Base-by-base conservation (phyloP, 2,329 filamentous ascomycete species). In the Raffaelea albimanens region DNA sequence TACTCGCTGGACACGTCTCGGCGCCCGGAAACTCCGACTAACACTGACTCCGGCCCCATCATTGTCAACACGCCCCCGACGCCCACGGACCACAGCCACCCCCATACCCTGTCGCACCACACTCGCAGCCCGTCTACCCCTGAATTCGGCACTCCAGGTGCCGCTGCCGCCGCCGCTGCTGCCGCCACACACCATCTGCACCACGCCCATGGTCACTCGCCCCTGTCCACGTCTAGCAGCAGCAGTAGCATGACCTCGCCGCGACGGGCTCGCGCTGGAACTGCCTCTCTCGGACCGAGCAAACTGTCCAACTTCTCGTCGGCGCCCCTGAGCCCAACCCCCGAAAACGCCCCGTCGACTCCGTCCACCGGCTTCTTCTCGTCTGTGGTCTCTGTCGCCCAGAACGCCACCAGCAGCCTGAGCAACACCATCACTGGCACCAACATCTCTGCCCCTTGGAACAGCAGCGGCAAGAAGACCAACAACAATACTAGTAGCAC, bases 301-400 rank as follows among this genome's bases (percentile, higher is more conserved):
- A 96, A 94, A 67, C 75, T 96, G 34, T 95, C 90, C 29, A 89
- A 82, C 53, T 29, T 13, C 25, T 29, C 13, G 7, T 74, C 77
- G 47, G 80, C 77, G 16, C 84, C 89, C 9, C 70, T 93, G 45
- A 86, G 89, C 3, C 87, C 89, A 8, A 85, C 83, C 0, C 72
- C 79, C 34, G 90, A 96, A 62, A 73, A 67, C 63, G 66, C 52
- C 45, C 71, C 54, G 58, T 79, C 52, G 52, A 67, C 52, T 45
- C 71, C 54, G 58, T 79, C 76, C 25, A 71, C 76, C 34, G 83
- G 89, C 1, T 97, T 98, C 69, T 97, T 98, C 66, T 95, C 88
- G 4, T 90, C 87, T 22, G 86, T 98, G 60, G 80, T 98, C 54
- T 91, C 88, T 38, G 91, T 85, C 41, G 93, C 93, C 18, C 91